Conservation (phyloP, 179 eudicot species). For the Silene vulgaris region DNA sequence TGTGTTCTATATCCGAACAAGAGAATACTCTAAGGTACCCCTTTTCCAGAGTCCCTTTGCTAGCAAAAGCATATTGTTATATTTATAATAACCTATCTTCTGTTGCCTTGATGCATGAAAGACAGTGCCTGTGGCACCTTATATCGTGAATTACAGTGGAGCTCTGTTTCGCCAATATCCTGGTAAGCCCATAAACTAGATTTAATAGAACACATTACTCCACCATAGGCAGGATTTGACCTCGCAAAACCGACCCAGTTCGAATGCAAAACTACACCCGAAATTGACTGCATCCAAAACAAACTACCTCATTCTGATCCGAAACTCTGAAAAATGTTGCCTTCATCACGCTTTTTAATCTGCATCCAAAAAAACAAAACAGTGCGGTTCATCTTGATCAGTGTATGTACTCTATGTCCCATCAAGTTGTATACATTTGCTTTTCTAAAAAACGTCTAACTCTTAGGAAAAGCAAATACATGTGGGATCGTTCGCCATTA, state of each 20-base stretch:
- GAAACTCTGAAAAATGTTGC: neutral
- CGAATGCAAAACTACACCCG: neutral
- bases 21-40: constrained; percentile 95
- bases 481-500: too few relatives aligned
- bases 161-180: constrained; percentile 97
- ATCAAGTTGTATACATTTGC: neutral
- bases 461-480: neutral
- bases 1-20: constrained; percentile 79
- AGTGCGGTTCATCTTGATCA: neutral
- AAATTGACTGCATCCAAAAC: neutral
- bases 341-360: neutral
- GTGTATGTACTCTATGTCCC: neutral
- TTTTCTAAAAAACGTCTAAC: too few relatives aligned
- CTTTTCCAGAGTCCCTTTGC: constrained; percentile 6
- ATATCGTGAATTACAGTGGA: constrained; percentile 81
- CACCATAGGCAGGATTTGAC: neutral
- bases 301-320: neutral
- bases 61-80: neutral
- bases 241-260: neutral
- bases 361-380: neutral
- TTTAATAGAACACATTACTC: neutral
- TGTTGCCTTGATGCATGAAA: constrained; percentile 39
- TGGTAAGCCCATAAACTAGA: constrained; percentile 44
- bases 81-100: constrained; percentile 13
- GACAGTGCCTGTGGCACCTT: constrained; percentile 98